Conservation (phyloP, 2,329 filamentous ascomycete species). For the Cyphellophora europaea region DNA sequence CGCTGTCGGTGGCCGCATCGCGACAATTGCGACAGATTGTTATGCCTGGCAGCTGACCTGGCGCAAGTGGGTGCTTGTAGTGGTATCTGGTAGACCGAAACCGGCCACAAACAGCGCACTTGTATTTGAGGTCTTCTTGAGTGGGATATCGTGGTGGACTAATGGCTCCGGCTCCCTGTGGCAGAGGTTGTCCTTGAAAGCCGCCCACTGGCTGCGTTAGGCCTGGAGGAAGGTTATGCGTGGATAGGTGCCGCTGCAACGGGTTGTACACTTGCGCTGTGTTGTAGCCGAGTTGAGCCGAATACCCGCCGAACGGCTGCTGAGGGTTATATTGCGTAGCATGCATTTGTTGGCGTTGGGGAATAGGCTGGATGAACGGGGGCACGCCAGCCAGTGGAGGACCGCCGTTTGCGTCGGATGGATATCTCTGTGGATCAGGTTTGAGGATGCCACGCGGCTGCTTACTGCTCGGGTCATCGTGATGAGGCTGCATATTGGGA, state of each 20-base stretch:
- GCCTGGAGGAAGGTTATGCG: not conserved
- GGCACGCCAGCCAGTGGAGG: not conserved
- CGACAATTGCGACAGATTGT: slow-evolving; percentile 17
- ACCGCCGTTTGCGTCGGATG: not conserved
- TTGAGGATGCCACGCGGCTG: not conserved
- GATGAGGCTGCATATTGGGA: not conserved
- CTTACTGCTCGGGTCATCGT: not conserved
- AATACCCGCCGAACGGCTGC: too few relatives aligned
- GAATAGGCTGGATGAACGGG: not conserved
- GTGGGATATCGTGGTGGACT: not conserved
- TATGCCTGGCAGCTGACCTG: slow-evolving; percentile 13
- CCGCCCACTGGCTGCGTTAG: slow-evolving; percentile 1
- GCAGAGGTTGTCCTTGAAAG: not conserved
- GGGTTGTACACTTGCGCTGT: not conserved
- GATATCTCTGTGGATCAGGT: not conserved
- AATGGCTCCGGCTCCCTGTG: not conserved
- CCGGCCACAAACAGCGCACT: slow-evolving; percentile 18
- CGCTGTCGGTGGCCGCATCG: slow-evolving; percentile 14
- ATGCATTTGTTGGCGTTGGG: not conserved
- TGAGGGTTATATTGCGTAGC: not conserved
- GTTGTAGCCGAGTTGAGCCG: not conserved
- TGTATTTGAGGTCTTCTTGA: slow-evolving; percentile 13
- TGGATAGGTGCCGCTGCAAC: not conserved
- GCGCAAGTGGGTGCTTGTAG: slow-evolving; percentile 14
- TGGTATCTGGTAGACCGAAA: slow-evolving; percentile 18